Evolutionary conservation across 495 filamentous ascomycete genomes (phyloP).

Genomic region (Daldinia caldariorum): DNA sequence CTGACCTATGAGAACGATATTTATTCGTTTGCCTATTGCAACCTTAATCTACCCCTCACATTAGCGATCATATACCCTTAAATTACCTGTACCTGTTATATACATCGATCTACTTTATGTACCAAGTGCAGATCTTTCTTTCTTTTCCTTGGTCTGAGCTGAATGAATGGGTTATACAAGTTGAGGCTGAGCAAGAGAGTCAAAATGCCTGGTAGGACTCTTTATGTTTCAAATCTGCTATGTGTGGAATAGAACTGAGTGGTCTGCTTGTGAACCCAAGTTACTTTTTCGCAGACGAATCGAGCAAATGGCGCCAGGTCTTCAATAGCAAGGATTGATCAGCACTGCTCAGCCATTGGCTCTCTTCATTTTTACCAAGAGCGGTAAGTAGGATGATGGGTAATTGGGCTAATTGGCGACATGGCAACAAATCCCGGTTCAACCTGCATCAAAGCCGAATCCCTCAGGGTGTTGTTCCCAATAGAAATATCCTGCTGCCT

Average conservation of each 20-base stretch:
- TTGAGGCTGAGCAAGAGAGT: conserved; percentile 1
- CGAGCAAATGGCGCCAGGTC: neutral
- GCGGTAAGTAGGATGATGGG: conserved; percentile 2
- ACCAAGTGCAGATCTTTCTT: neutral
- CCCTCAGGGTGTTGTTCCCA: conserved; percentile 12
- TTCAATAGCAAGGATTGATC: conserved; percentile 16
- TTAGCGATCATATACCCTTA: neutral
- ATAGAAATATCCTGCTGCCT: conserved; percentile 35
- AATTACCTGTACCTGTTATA: neutral
- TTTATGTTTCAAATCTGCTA: conserved; percentile 12
- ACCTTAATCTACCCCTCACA: neutral
- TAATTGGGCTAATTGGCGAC: neutral
- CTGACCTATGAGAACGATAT: conserved; percentile 22
- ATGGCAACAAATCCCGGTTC: conserved; percentile 11
- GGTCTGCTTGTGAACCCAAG: neutral
- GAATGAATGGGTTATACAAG: neutral
- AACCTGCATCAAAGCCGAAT: conserved; percentile 4
- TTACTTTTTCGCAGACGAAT: neutral
- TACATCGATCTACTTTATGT: conserved; percentile 1
- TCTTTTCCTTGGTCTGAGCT: neutral
- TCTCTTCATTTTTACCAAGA: conserved; percentile 10
- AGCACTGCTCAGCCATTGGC: conserved; percentile 18
- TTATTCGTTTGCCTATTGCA: conserved; percentile 33
- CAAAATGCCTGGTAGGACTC: conserved; percentile 11
- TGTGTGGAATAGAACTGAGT: conserved; percentile 6